phyloP scores from a whole-genome alignment of 371 early-diverging fungal genomes.

The Mortierella sp. region DNA sequence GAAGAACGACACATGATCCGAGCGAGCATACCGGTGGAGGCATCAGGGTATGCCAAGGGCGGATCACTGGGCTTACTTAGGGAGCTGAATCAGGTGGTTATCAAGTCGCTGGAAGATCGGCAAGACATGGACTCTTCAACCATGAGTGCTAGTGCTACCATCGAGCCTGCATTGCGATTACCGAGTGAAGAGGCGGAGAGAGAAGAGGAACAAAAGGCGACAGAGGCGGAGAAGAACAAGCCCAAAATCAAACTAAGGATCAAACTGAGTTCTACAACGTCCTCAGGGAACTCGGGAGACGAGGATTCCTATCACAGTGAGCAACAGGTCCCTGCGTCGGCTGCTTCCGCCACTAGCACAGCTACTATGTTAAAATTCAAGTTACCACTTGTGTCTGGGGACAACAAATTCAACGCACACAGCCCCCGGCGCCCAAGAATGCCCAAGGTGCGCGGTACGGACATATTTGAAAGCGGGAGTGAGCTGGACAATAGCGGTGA shows the following conservation, averaged over 20 bases:
- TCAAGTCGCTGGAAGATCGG: conserved; percentile 4
- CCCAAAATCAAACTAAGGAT: conserved; percentile 43
- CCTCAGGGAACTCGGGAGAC: conserved; percentile 27
- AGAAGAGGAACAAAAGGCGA: not conserved
- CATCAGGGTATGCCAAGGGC: conserved; percentile 5
- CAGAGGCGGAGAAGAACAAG: conserved; percentile 9
- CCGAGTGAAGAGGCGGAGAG: conserved; percentile 16
- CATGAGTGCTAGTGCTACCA: not conserved
- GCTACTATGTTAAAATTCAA: conserved; percentile 26
- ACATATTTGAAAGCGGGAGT: conserved; percentile 7
- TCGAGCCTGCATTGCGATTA: conserved; percentile 1
- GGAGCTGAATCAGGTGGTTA: conserved; percentile 12
- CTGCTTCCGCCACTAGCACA: not conserved
- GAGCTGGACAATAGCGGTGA: conserved; percentile 13
- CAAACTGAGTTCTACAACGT: conserved; percentile 37
- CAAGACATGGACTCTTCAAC: not conserved
- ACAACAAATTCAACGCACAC: conserved; percentile 9
- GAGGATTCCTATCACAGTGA: conserved; percentile 18
- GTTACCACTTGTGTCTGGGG: conserved; percentile 8
- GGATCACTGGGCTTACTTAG: conserved; percentile 24
- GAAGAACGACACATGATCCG: conserved; percentile 46
- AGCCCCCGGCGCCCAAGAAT: not conserved
- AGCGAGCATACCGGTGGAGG: conserved; percentile 40
- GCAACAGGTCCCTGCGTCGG: conserved; percentile 18
- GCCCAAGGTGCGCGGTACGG: not conserved